Base-by-base conservation (phyloP, 1,284 basidiomycete genomes). In the Cutaneotrichosporon cutaneum region DNA sequence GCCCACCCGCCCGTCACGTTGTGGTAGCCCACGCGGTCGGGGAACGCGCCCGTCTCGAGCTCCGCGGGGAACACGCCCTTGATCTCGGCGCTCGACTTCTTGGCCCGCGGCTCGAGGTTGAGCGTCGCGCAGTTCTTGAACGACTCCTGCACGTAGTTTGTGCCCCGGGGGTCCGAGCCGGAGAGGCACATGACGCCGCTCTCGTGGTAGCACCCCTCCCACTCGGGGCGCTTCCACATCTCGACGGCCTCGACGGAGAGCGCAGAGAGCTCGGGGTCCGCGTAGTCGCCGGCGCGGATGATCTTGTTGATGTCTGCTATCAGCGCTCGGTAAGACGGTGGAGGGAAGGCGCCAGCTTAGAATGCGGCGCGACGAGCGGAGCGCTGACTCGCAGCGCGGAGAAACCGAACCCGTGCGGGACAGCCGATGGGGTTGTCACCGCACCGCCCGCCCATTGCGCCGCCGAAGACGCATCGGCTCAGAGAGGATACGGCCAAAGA, bases 1-100 rank as follows among this genome's bases (percentile, higher is more conserved):
- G 86, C 90, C 94, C 94, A 97, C 3, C 94, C 94, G 1, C 89
- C 87, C 42, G 90, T 86, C 2, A 80, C 81, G 73, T 94, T 95
- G 54, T 88, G 71, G 73, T 90, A 94, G 18, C 77, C 79, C 0
- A 86, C 86, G 35, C 72, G 67, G 4, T 60, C 67, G n/a, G 48
- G 65, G 56, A 78, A 76, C 3, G 54, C 56, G 35, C 72, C 74
- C 0, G 63, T 68, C 24, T 61, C 65, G 24, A 76, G 60, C 0
- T 55, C 56, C 1, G 16, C 9, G 8, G 64, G 66, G 54, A 72
- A 69, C n/a, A 55, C 45, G 9, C 45, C 32, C 44, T 69, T 66
- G 63, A 79, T 70, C 7, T 65, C 64, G 5, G 48, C 51, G 3
- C 68, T 51, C 30, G 30, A 30, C 0, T 58, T 53, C 13, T 73